Percentiles rank a stretch among this genome's conserved stretches.
These are phyloP conservation scores for Xylaria multiplex DNA, from an alignment of 2,329 filamentous ascomycete genomes.

Conservation along the genomic window DNA sequence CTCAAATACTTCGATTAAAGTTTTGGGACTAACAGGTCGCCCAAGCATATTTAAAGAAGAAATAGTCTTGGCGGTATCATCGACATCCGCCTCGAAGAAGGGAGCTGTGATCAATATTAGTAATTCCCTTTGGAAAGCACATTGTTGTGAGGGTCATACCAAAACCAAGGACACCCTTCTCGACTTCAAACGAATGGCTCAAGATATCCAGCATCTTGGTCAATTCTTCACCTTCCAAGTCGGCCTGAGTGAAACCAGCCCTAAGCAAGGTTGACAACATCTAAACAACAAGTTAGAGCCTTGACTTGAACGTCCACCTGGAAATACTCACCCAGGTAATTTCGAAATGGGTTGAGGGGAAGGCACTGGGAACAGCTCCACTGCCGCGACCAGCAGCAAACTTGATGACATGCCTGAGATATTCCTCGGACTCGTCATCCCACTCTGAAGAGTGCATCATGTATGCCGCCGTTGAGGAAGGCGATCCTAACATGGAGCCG, in stretches of 20 bases:
- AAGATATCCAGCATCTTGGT: slow-evolving; percentile 37
- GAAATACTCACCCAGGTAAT: slow-evolving; percentile 36
- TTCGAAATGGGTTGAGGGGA: slow-evolving; percentile 39
- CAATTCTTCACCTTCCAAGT: slow-evolving; percentile 31
- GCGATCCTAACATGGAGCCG: slow-evolving; percentile 52
- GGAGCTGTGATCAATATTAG: slow-evolving; percentile 34
- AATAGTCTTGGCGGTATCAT: slow-evolving; percentile 39
- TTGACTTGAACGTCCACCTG: neutral
- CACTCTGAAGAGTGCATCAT: slow-evolving; percentile 40
- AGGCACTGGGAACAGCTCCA: slow-evolving; percentile 41
- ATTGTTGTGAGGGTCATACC: slow-evolving; percentile 23
- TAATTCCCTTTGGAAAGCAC: neutral
- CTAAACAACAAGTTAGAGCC: slow-evolving; percentile 21
- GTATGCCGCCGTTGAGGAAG: slow-evolving; percentile 53
- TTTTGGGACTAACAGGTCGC: slow-evolving; percentile 34
- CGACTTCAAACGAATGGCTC: slow-evolving; percentile 33
- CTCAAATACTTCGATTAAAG: slow-evolving; percentile 46
- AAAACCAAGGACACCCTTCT: slow-evolving; percentile 41
- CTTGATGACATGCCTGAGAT: slow-evolving; percentile 37
- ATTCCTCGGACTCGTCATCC: slow-evolving; percentile 40
- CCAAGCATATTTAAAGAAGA: slow-evolving; percentile 36
- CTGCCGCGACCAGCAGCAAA: slow-evolving; percentile 29
- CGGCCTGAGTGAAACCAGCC: slow-evolving; percentile 31
- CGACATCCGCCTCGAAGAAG: slow-evolving; percentile 37
- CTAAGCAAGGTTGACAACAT: slow-evolving; percentile 36